A percentile compares a stretch with the other conserved stretches of the same genome.
Conservation (phyloP, 257 asterid genomes). For the Solanum chmielewskii region DNA sequence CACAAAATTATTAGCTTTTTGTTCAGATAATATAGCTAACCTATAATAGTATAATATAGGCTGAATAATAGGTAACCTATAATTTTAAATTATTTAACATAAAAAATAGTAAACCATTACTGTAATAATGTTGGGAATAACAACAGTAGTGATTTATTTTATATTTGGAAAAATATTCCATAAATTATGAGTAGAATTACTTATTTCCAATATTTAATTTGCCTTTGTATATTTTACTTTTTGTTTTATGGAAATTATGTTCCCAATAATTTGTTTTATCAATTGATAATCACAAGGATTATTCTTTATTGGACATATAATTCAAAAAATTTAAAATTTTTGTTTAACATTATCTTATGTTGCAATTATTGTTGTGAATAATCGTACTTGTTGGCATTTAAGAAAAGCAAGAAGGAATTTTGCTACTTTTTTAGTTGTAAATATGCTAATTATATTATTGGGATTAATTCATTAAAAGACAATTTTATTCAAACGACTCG, state of each 20-base stretch:
- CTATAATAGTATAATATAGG: neutral
- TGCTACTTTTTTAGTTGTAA: neutral
- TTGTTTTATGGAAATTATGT: neutral
- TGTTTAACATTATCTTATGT: neutral
- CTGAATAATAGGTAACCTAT: neutral
- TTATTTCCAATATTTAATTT: neutral
- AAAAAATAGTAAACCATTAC: neutral
- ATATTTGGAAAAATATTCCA: neutral
- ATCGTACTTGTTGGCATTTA: neutral
- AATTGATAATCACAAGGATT: neutral
- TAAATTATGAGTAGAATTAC: neutral
- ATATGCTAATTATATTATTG: neutral
- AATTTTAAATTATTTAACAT: neutral
- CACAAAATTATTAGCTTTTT: neutral
- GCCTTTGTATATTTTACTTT: neutral
- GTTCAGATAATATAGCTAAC: neutral
- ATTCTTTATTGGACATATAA: neutral
- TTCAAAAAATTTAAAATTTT: neutral
- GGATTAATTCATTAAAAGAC: neutral
- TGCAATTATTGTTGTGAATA: neutral
- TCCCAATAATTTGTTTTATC: neutral
- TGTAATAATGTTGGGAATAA: neutral
- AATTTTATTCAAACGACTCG: fast-evolving
- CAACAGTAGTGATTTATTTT: neutral
- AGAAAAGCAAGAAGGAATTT: neutral